A percentile compares a stretch with the other conserved stretches of the same genome.
Conservation (phyloP, 768 basidiomycete species). For the Clavaria fumosa region DNA sequence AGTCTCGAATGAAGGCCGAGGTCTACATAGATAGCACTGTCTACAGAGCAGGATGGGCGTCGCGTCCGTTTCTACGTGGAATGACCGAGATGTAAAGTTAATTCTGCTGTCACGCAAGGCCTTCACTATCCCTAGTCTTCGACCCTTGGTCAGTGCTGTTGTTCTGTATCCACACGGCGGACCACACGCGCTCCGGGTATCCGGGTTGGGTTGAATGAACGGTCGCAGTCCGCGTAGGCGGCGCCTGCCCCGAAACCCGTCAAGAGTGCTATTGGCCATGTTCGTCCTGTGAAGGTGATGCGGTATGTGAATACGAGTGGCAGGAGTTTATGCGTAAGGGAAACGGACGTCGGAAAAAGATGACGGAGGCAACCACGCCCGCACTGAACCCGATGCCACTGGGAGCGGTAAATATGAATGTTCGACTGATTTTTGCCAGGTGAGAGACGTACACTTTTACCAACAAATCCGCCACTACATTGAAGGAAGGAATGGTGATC, state of each 20-base stretch:
- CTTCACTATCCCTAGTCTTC: no score
- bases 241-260: conserved; percentile 80
- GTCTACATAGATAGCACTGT: no score
- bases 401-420: conserved; percentile 10
- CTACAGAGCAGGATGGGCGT: no score
- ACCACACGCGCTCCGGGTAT: conserved; percentile 76
- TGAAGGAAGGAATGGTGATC: conserved; percentile 6
- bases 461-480: conserved; percentile 45
- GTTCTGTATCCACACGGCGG: no score
- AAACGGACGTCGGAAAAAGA: conserved; percentile 79
- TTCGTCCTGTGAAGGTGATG: conserved; percentile 70
- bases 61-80: no score
- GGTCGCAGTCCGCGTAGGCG: conserved; percentile 86
- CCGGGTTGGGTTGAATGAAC: conserved; percentile 82
- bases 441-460: conserved; percentile 60
- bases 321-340: no score
- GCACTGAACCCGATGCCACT: conserved; percentile 83
- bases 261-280: conserved; percentile 79
- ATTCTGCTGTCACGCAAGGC: no score
- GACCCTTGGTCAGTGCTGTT: no score
- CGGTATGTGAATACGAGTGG: no score
- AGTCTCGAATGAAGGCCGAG: no score
- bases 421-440: background rate
- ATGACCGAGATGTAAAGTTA: no score
- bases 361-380: conserved; percentile 78